Conservation (phyloP, 2,329 filamentous ascomycete genomes). For the Leptographium radiaticola region DNA sequence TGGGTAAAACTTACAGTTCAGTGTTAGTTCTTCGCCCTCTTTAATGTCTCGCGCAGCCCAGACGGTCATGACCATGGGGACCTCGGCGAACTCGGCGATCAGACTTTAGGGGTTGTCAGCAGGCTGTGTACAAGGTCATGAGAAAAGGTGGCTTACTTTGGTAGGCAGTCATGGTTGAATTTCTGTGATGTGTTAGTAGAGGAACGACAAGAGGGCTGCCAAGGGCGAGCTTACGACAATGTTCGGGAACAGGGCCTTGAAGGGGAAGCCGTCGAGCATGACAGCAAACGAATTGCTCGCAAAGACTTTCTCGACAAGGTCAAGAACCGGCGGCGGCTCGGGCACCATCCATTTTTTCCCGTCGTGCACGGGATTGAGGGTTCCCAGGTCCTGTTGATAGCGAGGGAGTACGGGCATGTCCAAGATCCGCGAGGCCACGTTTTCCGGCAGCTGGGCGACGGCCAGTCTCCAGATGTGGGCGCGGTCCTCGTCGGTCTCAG, state of each 20-base stretch:
- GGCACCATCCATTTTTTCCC: not conserved
- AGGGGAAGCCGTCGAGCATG: conserved; percentile 12
- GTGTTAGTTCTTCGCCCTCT: conserved; percentile 17
- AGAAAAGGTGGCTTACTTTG: conserved; percentile 7
- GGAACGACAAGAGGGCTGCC: not conserved
- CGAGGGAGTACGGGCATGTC: conserved; percentile 2
- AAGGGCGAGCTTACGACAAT: conserved; percentile 10
- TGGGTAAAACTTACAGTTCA: conserved; percentile 14
- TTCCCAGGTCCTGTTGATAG: not conserved
- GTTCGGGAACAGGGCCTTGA: conserved; percentile 12
- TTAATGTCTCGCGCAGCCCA: conserved; percentile 15
- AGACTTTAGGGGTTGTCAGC: conserved; percentile 8
- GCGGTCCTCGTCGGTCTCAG: conserved; percentile 1
- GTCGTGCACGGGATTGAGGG: not conserved
- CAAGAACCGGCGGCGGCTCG: conserved; percentile 4
- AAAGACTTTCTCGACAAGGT: conserved; percentile 21
- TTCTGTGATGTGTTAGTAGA: conserved; percentile 5
- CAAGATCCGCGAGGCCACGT: not conserved
- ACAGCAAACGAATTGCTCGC: conserved; percentile 19
- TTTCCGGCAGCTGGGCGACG: conserved; percentile 4
- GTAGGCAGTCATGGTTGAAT: conserved; percentile 17
- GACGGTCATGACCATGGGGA: conserved; percentile 13
- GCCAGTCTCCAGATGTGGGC: conserved; percentile 1
- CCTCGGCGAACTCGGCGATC: conserved; percentile 12
- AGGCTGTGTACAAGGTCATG: no score